Conservation (phyloP, 495 filamentous ascomycete species). For the Tuber indicum region DNA sequence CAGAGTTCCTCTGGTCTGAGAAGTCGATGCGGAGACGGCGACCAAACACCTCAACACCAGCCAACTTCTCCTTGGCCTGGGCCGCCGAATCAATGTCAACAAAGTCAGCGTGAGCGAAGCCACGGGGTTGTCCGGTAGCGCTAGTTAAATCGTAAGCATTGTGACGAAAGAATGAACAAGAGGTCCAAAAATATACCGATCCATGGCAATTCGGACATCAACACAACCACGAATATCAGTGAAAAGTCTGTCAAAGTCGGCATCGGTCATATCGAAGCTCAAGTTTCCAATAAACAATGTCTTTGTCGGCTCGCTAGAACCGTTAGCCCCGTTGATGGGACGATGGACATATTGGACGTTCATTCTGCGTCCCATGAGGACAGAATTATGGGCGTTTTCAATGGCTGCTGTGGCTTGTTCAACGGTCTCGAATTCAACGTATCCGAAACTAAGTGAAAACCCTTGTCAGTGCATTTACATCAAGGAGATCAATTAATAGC, state of each 20-base stretch:
- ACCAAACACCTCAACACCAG: conserved; percentile 56
- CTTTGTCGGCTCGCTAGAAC: conserved; percentile 50
- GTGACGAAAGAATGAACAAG: not conserved
- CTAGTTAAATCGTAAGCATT: conserved; percentile 18
- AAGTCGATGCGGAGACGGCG: conserved; percentile 63
- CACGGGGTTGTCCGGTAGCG: conserved; percentile 73
- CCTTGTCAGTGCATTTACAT: conserved; percentile 7
- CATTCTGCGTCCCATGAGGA: conserved; percentile 74
- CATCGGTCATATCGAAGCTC: conserved; percentile 80
- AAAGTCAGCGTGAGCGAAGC: conserved; percentile 90
- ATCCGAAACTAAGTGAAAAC: conserved; percentile 61
- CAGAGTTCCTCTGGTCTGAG: conserved; percentile 37
- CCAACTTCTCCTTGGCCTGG: conserved; percentile 53
- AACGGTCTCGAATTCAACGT: conserved; percentile 59
- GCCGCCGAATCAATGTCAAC: conserved; percentile 56
- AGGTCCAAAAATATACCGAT: conserved; percentile 48
- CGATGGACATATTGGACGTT: conserved; percentile 50
- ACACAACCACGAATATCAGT: conserved; percentile 60
- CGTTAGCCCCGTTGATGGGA: conserved; percentile 9
- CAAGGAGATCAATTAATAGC: conserved; percentile 5
- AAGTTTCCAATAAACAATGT: conserved; percentile 87
- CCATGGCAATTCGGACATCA: conserved; percentile 84
- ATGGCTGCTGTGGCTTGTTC: conserved; percentile 58
- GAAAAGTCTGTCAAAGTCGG: conserved; percentile 79
- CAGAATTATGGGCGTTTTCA: conserved; percentile 56